phyloP scores from a whole-genome alignment of 2,329 filamentous ascomycete species.

The Rasamsonia emersonii region DNA sequence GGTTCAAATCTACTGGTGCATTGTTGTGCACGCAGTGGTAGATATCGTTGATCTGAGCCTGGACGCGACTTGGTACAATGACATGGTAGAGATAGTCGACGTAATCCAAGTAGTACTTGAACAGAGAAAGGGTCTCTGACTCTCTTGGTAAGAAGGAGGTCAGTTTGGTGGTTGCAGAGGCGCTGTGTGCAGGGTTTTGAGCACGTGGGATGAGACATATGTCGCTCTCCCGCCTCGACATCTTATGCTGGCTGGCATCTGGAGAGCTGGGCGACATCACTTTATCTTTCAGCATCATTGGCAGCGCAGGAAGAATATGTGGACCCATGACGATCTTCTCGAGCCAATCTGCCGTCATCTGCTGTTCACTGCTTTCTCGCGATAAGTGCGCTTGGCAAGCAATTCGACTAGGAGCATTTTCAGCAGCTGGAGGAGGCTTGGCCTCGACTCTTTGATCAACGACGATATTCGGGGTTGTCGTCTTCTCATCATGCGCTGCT shows the following conservation, averaged over 20 bases:
- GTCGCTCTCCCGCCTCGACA: constrained; percentile 4
- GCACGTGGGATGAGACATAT: constrained; percentile 6
- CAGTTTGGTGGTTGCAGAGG: constrained; percentile 14
- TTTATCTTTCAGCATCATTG: constrained; percentile 12
- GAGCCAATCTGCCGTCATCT: constrained; percentile 19
- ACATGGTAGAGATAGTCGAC: constrained; percentile 31
- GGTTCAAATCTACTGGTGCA: constrained; percentile 13
- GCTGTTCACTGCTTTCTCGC: constrained; percentile 12
- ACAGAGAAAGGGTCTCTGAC: constrained; percentile 19
- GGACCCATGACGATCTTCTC: constrained; percentile 22
- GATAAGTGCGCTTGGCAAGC: too few relatives aligned
- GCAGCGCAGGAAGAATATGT: too few relatives aligned
- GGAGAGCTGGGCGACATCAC: constrained; percentile 7
- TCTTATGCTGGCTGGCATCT: constrained; percentile 3
- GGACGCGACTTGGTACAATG: constrained; percentile 18
- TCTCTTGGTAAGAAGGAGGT: constrained; percentile 19
- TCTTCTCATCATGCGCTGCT: neutral
- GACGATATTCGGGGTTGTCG: neutral
- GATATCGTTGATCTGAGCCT: constrained; percentile 18
- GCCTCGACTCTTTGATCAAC: neutral
- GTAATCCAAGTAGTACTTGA: constrained; percentile 25
- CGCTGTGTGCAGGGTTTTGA: constrained; percentile 4
- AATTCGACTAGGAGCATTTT: constrained; percentile 1
- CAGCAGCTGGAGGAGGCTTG: neutral
- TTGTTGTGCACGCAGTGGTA: constrained; percentile 19